These are phyloP conservation scores for Oldenlandia corymbosa DNA, from an alignment of 257 asterid species.

Conservation along the genomic window DNA sequence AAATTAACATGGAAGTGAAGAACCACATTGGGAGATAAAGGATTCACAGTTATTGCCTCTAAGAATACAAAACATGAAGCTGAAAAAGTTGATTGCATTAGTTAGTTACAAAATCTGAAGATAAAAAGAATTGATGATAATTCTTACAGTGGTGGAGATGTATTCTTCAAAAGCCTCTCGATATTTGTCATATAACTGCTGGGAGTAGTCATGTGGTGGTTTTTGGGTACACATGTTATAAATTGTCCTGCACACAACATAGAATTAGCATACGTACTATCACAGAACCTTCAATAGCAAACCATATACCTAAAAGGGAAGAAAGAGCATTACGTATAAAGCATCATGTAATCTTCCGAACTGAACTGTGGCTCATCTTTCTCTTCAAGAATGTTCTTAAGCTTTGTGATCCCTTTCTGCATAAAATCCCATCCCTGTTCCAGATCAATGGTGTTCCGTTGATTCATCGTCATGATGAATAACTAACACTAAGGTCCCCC, in stretches of 20 bases:
- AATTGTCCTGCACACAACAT: conserved; percentile 56
- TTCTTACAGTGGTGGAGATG: conserved; percentile 64
- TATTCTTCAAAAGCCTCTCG: conserved; percentile 79
- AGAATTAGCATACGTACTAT: conserved; percentile 11
- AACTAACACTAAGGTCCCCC: conserved; percentile 18
- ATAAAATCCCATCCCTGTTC: conserved; percentile 94
- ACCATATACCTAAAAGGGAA: background rate
- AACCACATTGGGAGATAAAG: no score
- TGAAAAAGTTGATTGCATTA: no score
- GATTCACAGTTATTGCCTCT: no score
- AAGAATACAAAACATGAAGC: no score
- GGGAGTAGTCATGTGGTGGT: conserved; percentile 97
- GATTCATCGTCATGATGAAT: conserved; percentile 59
- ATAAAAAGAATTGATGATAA: background rate
- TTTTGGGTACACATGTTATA: conserved; percentile 98
- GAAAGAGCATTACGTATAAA: conserved; percentile 65
- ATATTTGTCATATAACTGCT: conserved; percentile 86
- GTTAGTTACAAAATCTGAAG: background rate
- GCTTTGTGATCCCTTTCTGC: conserved; percentile 84
- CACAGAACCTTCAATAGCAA: background rate
- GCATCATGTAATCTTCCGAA: conserved; percentile 89
- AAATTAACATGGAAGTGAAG: background rate
- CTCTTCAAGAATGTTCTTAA: conserved; percentile 84
- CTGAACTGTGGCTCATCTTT: conserved; percentile 83
- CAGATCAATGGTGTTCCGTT: conserved; percentile 61